Conservation (phyloP, 2,329 filamentous ascomycete genomes). For the Apiospora phragmitis region DNA sequence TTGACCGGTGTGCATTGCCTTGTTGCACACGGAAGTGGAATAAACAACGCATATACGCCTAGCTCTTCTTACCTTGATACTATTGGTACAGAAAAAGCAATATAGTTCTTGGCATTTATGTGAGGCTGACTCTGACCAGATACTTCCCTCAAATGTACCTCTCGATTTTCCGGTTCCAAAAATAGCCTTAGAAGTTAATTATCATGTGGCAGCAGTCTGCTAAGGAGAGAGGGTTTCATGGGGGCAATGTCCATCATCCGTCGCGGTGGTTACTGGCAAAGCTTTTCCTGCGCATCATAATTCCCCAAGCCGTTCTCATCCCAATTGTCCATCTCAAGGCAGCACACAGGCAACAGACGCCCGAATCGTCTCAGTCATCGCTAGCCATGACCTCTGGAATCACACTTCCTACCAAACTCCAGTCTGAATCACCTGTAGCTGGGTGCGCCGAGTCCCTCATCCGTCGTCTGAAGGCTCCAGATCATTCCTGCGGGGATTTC, state of each 20-base stretch:
- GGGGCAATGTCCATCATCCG: not conserved
- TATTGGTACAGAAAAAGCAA: no score
- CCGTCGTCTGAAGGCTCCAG: not conserved
- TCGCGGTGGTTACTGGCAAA: not conserved
- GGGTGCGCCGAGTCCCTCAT: not conserved
- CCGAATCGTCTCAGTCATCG: not conserved
- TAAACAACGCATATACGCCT: no score
- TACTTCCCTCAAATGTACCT: not conserved
- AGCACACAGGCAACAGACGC: not conserved
- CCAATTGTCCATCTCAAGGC: not conserved
- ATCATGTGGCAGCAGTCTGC: not conserved
- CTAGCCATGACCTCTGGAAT: not conserved
- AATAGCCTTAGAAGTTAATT: not conserved
- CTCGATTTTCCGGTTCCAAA: not conserved
- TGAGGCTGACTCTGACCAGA: not conserved
- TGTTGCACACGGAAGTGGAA: no score
- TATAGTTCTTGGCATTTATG: not conserved
- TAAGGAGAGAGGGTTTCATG: not conserved
- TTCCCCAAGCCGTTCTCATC: not conserved
- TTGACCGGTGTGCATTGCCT: not conserved
- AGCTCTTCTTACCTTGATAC: no score
- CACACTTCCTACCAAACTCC: not conserved
- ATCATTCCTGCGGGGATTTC: slow-evolving; percentile 9
- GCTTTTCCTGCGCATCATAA: not conserved
- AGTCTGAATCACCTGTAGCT: not conserved